Conservation (phyloP, 78 protist species). For the Dictyostelium brefeldianum region DNA sequence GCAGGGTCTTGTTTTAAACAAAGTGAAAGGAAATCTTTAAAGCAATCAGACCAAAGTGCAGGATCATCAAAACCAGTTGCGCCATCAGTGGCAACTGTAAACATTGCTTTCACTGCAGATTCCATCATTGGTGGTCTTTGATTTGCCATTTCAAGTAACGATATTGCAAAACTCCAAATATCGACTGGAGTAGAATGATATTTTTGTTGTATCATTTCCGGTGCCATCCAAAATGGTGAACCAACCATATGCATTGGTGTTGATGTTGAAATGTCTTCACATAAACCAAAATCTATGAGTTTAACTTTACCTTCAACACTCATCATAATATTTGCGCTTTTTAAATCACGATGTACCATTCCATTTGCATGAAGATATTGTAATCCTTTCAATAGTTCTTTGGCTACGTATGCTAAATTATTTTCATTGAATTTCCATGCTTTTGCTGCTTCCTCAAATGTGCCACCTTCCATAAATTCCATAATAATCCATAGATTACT, state of each 20-base stretch:
- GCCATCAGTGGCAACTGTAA: slow-evolving; percentile 73
- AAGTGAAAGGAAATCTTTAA: slow-evolving; percentile 67
- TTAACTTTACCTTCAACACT: slow-evolving; percentile 78
- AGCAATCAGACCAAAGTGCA: slow-evolving; percentile 64
- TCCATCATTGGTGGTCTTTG: slow-evolving; percentile 84
- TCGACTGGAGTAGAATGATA: slow-evolving; percentile 65
- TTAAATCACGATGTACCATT: slow-evolving; percentile 81
- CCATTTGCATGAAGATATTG: slow-evolving; percentile 75
- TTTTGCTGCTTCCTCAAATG: slow-evolving; percentile 79
- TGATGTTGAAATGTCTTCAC: slow-evolving; percentile 38
- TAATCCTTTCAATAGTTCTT: slow-evolving; percentile 70
- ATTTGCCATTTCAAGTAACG: slow-evolving; percentile 74
- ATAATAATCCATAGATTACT: slow-evolving; percentile 73
- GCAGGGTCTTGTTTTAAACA: slow-evolving; percentile 68
- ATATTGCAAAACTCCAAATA: slow-evolving; percentile 84
- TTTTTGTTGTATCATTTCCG: slow-evolving; percentile 81
- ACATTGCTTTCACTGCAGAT: slow-evolving; percentile 81
- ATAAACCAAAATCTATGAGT: slow-evolving; percentile 81
- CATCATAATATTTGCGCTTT: slow-evolving; percentile 83
- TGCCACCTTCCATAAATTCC: slow-evolving; percentile 88
- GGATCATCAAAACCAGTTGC: slow-evolving; percentile 75
- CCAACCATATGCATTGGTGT: slow-evolving; percentile 84
- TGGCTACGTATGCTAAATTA: slow-evolving; percentile 80
- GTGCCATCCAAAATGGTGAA: slow-evolving; percentile 88
- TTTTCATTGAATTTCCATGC: slow-evolving; percentile 80